Percentiles rank a stretch among this genome's conserved stretches.
phyloP scores from a whole-genome alignment of 768 basidiomycete species.

The Tulasnella sp. region DNA sequence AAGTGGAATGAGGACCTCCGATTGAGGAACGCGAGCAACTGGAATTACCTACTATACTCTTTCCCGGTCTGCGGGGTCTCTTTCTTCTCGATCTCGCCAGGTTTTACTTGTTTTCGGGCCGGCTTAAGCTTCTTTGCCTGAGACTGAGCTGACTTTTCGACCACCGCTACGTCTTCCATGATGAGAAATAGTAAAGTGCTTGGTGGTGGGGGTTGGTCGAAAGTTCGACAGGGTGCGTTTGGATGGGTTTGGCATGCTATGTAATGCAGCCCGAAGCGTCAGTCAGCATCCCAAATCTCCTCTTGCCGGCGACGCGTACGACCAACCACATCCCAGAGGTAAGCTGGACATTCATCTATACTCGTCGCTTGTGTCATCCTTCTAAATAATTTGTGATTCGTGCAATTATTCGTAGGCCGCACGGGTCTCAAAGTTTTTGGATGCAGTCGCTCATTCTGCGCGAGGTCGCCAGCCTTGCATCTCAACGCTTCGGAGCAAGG shows the following conservation, averaged over 20 bases:
- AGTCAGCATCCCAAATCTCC: conserved; percentile 16
- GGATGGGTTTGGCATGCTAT: conserved; percentile 1
- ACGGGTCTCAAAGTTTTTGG: conserved; percentile 14
- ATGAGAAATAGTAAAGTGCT: background rate
- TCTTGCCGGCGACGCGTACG: conserved; percentile 9
- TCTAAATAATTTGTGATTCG: background rate
- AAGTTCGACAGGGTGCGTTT: conserved; percentile 11
- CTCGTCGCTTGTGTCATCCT: background rate
- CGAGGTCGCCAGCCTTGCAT: conserved; percentile 10
- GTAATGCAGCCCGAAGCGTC: conserved; percentile 10
- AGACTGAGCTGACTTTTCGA: conserved; percentile 3
- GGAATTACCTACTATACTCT: conserved; percentile 75
- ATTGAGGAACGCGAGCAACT: background rate
- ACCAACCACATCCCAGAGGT: conserved; percentile 14
- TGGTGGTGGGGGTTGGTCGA: conserved; percentile 6
- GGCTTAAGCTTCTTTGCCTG: conserved; percentile 70
- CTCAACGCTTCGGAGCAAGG: background rate
- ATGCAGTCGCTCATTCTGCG: conserved; percentile 15
- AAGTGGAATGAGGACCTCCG: conserved; percentile 24
- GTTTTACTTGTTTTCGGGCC: conserved; percentile 88
- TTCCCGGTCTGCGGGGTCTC: conserved; percentile 90
- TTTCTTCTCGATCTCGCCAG: conserved; percentile 84
- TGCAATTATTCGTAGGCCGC: background rate
- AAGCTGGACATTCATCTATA: background rate
- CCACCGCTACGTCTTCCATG: conserved; percentile 17